Conservation (phyloP, 768 basidiomycete species). For the Mycena belliarum region DNA sequence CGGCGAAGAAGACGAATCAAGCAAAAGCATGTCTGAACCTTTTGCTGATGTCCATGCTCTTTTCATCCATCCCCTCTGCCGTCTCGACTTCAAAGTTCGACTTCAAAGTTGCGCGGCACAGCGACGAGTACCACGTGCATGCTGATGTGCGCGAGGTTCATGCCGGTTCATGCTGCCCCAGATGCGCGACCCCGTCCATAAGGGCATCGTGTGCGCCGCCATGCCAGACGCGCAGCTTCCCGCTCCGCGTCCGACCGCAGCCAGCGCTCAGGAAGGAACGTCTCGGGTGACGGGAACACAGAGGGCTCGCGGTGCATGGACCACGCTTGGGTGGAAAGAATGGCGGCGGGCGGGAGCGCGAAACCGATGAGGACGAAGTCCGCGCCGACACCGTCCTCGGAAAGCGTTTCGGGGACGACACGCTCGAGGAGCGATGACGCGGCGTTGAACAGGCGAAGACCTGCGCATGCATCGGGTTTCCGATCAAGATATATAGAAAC, state of each 20-base stretch:
- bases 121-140: constrained; percentile 60
- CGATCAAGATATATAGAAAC: too few relatives aligned
- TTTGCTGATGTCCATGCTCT: constrained; percentile 77
- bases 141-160: constrained; percentile 73
- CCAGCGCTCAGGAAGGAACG: constrained; percentile 82
- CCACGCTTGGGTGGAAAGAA: constrained; percentile 82
- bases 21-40: constrained; percentile 62
- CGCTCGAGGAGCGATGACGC: constrained; percentile 77
- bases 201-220: constrained; percentile 75
- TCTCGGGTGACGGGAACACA: constrained; percentile 74
- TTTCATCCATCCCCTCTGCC: constrained; percentile 68
- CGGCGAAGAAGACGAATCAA: not conserved
- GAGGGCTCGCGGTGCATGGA: constrained; percentile 75
- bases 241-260: constrained; percentile 51
- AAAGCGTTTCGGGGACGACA: constrained; percentile 62
- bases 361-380: constrained; percentile 84
- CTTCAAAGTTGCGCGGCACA: constrained; percentile 67
- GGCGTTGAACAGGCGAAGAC: constrained; percentile 70
- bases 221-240: constrained; percentile 55
- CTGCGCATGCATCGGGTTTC: not conserved
- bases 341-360: constrained; percentile 75
- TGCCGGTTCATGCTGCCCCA: constrained; percentile 84
- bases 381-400: constrained; percentile 51
- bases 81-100: constrained; percentile 65
- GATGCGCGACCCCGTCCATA: constrained; percentile 70